phyloP scores from a whole-genome alignment of 1,139 yeast species.

The Yamadazyma songkhlaensis region DNA sequence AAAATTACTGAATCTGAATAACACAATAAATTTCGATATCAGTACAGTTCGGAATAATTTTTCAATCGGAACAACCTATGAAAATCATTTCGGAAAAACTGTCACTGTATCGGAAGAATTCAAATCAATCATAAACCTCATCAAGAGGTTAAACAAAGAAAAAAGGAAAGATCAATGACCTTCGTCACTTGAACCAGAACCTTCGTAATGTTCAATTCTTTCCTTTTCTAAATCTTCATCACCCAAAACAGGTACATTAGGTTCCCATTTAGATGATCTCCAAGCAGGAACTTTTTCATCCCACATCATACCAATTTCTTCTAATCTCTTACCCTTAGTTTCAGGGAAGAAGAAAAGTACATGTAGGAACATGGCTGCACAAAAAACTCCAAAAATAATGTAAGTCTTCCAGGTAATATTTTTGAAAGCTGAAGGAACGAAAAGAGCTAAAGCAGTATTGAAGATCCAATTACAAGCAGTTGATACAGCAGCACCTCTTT shows the following conservation, averaged over 20 bases:
- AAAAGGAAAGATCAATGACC: not conserved
- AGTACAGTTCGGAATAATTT: too few species aligned
- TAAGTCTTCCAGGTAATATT: conserved; percentile 44
- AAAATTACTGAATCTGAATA: conserved; percentile 5
- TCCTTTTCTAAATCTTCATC: conserved; percentile 8
- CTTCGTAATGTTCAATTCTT: conserved; percentile 14
- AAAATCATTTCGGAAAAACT: too few species aligned
- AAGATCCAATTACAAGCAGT: conserved; percentile 48
- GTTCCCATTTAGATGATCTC: conserved; percentile 8
- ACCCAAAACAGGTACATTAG: conserved; percentile 10
- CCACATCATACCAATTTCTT: conserved; percentile 60
- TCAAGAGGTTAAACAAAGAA: not conserved
- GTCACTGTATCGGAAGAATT: too few species aligned
- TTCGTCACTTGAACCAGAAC: conserved; percentile 6
- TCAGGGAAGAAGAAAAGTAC: conserved; percentile 63
- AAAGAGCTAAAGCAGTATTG: conserved; percentile 46
- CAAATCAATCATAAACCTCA: not conserved
- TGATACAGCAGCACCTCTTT: conserved; percentile 49
- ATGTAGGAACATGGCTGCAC: conserved; percentile 50
- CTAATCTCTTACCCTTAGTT: conserved; percentile 58
- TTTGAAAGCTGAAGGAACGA: conserved; percentile 30
- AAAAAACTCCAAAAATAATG: conserved; percentile 41
- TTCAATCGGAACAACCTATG: too few species aligned
- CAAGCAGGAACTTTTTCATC: conserved; percentile 51
- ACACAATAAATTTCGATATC: conserved; percentile 1